These are phyloP conservation scores for Asterionellopsis glacialis DNA, from an alignment of 108 stramenopile species.

Conservation along the genomic window DNA sequence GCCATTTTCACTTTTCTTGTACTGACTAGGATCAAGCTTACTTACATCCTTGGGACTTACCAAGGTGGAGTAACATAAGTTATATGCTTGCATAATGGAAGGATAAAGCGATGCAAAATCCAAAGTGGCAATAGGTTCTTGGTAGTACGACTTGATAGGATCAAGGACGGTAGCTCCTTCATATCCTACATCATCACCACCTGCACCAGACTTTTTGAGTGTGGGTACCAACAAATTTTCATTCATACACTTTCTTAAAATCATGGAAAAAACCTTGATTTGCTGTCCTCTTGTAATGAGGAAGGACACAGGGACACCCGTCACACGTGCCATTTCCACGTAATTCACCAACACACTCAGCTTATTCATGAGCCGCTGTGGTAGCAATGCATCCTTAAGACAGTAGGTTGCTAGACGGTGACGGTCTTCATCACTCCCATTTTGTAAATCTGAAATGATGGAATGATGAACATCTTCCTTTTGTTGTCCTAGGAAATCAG, in stretches of 20 bases:
- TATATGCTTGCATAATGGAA: constrained; percentile 99
- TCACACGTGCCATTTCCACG: constrained; percentile 99
- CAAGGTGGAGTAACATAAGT: constrained; percentile 98
- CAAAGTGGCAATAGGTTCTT: constrained; percentile 98
- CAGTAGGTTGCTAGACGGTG: constrained; percentile 98
- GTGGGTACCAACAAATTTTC: constrained; percentile 93
- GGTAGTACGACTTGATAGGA: constrained; percentile 96
- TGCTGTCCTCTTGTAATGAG: constrained; percentile 97
- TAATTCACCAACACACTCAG: constrained; percentile 97
- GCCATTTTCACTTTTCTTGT: constrained; percentile 90
- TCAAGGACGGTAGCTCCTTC: constrained; percentile 99
- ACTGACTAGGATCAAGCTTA: constrained; percentile 58
- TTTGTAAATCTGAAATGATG: constrained; percentile 97
- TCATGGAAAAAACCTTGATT: constrained; percentile 99
- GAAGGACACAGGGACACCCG: constrained; percentile 96
- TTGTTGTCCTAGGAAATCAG: constrained; percentile 96
- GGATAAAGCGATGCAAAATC: constrained; percentile 99
- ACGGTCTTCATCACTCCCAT: constrained; percentile 95
- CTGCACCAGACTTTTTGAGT: constrained; percentile 64
- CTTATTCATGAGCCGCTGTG: constrained; percentile 96
- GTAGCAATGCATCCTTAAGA: constrained; percentile 95
- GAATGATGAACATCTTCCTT: constrained; percentile 99
- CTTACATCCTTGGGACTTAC: constrained; percentile 67
- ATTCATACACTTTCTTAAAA: constrained; percentile 90
- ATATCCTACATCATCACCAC: constrained; percentile 78